Conservation (phyloP, 1,139 yeast genomes). For the Pichia sp. region DNA sequence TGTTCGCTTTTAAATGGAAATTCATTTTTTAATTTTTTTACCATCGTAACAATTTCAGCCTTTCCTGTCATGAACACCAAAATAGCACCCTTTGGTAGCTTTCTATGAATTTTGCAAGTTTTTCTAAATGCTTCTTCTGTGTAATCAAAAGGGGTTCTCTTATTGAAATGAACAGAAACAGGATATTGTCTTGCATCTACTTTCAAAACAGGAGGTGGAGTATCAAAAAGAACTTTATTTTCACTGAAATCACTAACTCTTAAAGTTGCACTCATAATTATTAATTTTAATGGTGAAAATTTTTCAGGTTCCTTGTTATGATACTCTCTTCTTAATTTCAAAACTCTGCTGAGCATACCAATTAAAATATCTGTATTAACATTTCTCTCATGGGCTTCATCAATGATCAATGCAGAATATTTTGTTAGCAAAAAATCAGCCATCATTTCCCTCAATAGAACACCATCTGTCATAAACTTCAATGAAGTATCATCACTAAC, state of each 20-base stretch:
- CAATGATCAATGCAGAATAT: slow-evolving; percentile 83
- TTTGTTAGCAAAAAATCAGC: slow-evolving; percentile 71
- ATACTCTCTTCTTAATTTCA: slow-evolving; percentile 62
- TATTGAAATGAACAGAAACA: slow-evolving; percentile 85
- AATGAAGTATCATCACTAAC: slow-evolving; percentile 66
- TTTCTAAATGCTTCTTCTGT: slow-evolving; percentile 83
- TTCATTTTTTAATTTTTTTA: slow-evolving; percentile 58
- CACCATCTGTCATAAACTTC: slow-evolving; percentile 99
- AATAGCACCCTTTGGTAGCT: slow-evolving; percentile 91
- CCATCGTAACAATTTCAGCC: slow-evolving; percentile 77
- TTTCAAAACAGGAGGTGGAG: slow-evolving; percentile 82
- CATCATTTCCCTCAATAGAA: slow-evolving; percentile 86
- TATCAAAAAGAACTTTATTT: slow-evolving; percentile 60
- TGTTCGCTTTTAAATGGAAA: slow-evolving; percentile 51
- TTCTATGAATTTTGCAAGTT: slow-evolving; percentile 78
- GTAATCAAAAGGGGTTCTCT: slow-evolving; percentile 70
- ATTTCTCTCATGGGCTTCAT: slow-evolving; percentile 97
- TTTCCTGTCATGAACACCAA: slow-evolving; percentile 91
- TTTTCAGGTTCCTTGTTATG: slow-evolving; percentile 41
- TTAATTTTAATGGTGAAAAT: slow-evolving; percentile 56
- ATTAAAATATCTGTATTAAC: slow-evolving; percentile 92
- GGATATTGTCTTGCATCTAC: slow-evolving; percentile 95
- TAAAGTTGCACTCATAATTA: slow-evolving; percentile 93
- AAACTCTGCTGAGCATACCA: slow-evolving; percentile 89
- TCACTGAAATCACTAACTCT: slow-evolving; percentile 91